phyloP scores from a whole-genome alignment of 2,329 filamentous ascomycete species.

The Venturia oleaginea region DNA sequence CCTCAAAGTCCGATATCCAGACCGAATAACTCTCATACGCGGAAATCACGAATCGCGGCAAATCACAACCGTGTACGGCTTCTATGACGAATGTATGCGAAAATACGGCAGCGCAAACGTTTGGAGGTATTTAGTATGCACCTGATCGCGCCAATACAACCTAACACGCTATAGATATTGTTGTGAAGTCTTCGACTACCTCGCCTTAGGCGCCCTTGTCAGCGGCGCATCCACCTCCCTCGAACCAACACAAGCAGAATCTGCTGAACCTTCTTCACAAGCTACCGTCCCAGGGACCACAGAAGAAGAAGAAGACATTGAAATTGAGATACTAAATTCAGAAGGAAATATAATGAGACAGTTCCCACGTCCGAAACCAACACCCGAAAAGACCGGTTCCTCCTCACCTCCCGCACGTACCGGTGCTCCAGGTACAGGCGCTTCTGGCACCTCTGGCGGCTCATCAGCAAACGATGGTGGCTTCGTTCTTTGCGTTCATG shows the following conservation, averaged over 20 bases:
- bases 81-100: slow-evolving; percentile 92
- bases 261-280: slow-evolving; percentile 36
- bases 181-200: slow-evolving; percentile 96
- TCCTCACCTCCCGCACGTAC: slow-evolving; percentile 44
- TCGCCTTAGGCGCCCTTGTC: slow-evolving; percentile 80
- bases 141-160: not conserved
- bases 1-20: slow-evolving; percentile 93
- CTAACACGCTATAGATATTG: slow-evolving; percentile 47
- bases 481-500: slow-evolving; percentile 90
- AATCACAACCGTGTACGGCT: slow-evolving; percentile 95
- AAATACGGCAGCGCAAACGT: slow-evolving; percentile 97
- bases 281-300: slow-evolving; percentile 31
- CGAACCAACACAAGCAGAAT: slow-evolving; percentile 49
- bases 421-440: slow-evolving; percentile 45
- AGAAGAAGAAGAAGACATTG: slow-evolving; percentile 64
- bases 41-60: slow-evolving; percentile 95
- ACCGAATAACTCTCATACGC: slow-evolving; percentile 91
- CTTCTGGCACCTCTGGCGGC: slow-evolving; percentile 56
- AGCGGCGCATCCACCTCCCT: slow-evolving; percentile 68
- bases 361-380: slow-evolving; percentile 43
- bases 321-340: slow-evolving; percentile 88
- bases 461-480: slow-evolving; percentile 55
- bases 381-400: slow-evolving; percentile 14
- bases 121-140: slow-evolving; percentile 55
- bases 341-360: slow-evolving; percentile 69